These are phyloP conservation scores for Dactylellina cionopaga DNA, from an alignment of 2,329 filamentous ascomycete genomes.

Conservation along the genomic window DNA sequence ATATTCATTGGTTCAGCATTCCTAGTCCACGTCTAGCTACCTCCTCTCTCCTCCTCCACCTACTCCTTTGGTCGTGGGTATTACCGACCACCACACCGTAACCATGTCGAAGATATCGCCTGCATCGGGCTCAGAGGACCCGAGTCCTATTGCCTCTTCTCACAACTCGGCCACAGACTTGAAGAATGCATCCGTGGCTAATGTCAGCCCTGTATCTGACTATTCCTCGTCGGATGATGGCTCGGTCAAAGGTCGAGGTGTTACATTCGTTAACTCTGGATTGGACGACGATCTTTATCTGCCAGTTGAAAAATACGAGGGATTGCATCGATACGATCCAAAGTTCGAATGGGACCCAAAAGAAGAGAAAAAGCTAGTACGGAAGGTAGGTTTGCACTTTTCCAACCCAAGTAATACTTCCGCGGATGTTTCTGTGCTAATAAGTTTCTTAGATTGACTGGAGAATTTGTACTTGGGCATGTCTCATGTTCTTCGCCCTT, in stretches of 20 bases:
- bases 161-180: conserved; percentile 15
- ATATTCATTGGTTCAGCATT: conserved; percentile 9
- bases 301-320: conserved; percentile 69
- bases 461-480: conserved; percentile 63
- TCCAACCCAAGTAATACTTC: neutral
- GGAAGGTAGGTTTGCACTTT: conserved; percentile 63
- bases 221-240: conserved; percentile 17
- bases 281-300: conserved; percentile 62
- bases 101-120: conserved; percentile 36
- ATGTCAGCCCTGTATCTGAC: neutral
- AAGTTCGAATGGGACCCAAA: conserved; percentile 67
- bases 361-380: conserved; percentile 68
- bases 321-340: conserved; percentile 70
- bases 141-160: neutral
- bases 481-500: conserved; percentile 72
- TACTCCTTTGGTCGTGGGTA: neutral
- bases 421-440: too few relatives aligned
- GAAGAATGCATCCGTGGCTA: conserved; percentile 26
- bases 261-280: conserved; percentile 59
- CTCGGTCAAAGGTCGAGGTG: conserved; percentile 6
- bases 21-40: neutral
- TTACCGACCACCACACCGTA: neutral
- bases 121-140: conserved; percentile 11
- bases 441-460: conserved; percentile 58
- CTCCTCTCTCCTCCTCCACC: neutral